Conservation (phyloP, 2,329 filamentous ascomycete species). For the Alternaria novae-zelandiae region DNA sequence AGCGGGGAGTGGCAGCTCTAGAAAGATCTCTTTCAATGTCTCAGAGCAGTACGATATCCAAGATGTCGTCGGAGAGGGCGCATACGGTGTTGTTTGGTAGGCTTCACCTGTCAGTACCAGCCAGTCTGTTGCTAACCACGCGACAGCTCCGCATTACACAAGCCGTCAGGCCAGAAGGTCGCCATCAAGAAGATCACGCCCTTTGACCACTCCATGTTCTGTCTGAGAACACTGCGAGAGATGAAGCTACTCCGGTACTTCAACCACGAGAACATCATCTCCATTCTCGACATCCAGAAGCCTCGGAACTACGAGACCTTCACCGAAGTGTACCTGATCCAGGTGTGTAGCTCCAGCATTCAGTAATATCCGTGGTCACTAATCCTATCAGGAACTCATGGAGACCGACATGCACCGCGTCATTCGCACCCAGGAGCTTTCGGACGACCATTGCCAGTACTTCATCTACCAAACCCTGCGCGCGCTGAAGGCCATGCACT, state of each 20-base stretch:
- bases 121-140: slow-evolving; percentile 23
- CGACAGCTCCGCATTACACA: slow-evolving; percentile 89
- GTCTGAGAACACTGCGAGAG: slow-evolving; percentile 91
- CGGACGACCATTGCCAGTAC: slow-evolving; percentile 99
- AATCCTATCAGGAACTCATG: slow-evolving; percentile 80
- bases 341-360: slow-evolving; percentile 61
- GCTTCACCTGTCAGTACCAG: slow-evolving; percentile 42
- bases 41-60: slow-evolving; percentile 99
- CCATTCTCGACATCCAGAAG: slow-evolving; percentile 98
- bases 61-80: slow-evolving; percentile 98
- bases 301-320: slow-evolving; percentile 95
- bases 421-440: slow-evolving; percentile 97
- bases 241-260: slow-evolving; percentile 99
- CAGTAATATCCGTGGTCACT: not conserved
- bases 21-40: slow-evolving; percentile 99
- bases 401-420: slow-evolving; percentile 99
- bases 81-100: slow-evolving; percentile 98
- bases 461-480: slow-evolving; percentile 99
- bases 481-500: slow-evolving; percentile 98
- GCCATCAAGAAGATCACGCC: slow-evolving; percentile 99
- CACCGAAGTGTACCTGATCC: slow-evolving; percentile 97
- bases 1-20: slow-evolving; percentile 59
- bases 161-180: slow-evolving; percentile 96
- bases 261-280: slow-evolving; percentile 99
- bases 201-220: slow-evolving; percentile 99